Base-by-base conservation (phyloP, 2,329 filamentous ascomycete species). In the Fusarium veterinarium region DNA sequence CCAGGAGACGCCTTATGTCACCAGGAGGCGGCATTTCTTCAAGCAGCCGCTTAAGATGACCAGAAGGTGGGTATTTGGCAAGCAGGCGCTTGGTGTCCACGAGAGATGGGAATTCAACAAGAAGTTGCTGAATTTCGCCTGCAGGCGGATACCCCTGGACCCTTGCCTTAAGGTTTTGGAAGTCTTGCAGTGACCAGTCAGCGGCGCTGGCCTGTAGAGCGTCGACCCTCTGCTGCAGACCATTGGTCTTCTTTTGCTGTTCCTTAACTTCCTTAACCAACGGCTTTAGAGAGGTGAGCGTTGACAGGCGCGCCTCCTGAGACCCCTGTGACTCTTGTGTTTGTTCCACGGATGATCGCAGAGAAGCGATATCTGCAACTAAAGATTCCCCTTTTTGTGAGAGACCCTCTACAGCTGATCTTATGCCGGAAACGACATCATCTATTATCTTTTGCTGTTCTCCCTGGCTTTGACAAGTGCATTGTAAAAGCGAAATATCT, bases 101-200 rank as follows among this genome's bases (percentile, higher is more conserved):
- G 19, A 31, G 31, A 23, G 44, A 35, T 30, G 56, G 56, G 14
- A 52, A 35, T 35, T 52, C 56, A 35, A 23, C 23, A 17, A 59
- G 19, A 59, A 59, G 56, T 25, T 49, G 56, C 11, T n/a, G 37
- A 9, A 59, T 17, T 17, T 59, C 56, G 16, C 17, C 46, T 4
- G 20, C 20, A 38, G 56, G 35, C n/a, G 67, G 69, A 28, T 60
- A 69, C 28, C 48, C 64, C 28, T 49, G 57, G 30, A 64, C 40
- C 31, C 17, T 56, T 20, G 20, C 19, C 25, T 49, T 10, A n/a
- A 72, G 59, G 37, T 40, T 30, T 49, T 52, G 55, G 8, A 69
- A 63, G 9, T 56, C 48, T 25, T 65, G 60, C 20, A 52, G 37
- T 16, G 67, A 49, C 44, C 35, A 62, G 23, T 33, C 30, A 23